These are phyloP conservation scores for Urochloa ruziziensis DNA, from an alignment of 176 grass and related monocot genomes.

Conservation along the genomic window DNA sequence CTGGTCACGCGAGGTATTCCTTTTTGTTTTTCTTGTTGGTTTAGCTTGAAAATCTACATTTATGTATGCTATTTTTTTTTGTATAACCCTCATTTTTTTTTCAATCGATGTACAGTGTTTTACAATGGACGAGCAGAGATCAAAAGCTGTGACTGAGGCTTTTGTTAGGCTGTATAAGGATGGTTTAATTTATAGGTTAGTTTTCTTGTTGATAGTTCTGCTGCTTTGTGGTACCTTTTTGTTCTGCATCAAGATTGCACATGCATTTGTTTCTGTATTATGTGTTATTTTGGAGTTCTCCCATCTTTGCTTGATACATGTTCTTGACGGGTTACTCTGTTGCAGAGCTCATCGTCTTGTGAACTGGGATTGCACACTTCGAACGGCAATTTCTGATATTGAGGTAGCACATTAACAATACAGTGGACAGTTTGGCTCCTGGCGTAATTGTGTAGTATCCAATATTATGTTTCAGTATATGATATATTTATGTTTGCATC, in stretches of 20 bases:
- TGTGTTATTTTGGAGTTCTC: not conserved
- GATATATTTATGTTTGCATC: not conserved
- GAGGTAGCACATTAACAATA: slow-evolving; percentile 34
- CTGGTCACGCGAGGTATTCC: slow-evolving; percentile 76
- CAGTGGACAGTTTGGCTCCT: not conserved
- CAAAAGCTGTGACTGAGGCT: slow-evolving; percentile 80
- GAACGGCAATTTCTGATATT: slow-evolving; percentile 89
- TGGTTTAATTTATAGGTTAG: slow-evolving; percentile 84
- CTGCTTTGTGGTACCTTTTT: not conserved
- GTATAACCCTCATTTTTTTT: not conserved
- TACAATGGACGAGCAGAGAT: slow-evolving; percentile 88
- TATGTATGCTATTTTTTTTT: not conserved
- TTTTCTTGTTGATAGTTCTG: slow-evolving; percentile 5
- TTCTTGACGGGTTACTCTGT: not conserved
- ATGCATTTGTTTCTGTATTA: not conserved
- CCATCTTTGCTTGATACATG: not conserved
- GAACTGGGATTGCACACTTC: slow-evolving; percentile 93
- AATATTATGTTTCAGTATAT: not conserved
- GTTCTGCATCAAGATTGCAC: not conserved
- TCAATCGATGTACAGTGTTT: slow-evolving; percentile 61
- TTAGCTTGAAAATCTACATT: not conserved
- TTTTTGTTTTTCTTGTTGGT: not conserved
- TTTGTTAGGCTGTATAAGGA: slow-evolving; percentile 85
- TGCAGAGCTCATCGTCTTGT: slow-evolving; percentile 76
- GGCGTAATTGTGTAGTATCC: not conserved